Percentiles rank a stretch among this genome's conserved stretches.
phyloP scores from a whole-genome alignment of 495 filamentous ascomycete species.

The Trichodelitschia bisporula region DNA sequence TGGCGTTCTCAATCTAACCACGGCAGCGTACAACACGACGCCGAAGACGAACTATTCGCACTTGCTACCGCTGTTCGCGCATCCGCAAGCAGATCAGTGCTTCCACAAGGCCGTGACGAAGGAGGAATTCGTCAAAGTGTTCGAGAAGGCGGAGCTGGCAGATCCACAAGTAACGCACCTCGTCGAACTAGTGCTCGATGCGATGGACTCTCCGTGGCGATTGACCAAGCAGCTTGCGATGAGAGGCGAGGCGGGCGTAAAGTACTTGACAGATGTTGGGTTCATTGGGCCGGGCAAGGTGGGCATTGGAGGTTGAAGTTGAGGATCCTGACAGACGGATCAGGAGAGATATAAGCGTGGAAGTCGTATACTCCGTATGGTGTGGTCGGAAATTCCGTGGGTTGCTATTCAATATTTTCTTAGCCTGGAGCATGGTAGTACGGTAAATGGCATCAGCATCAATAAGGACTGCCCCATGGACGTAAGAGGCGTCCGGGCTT shows the following conservation, averaged over 20 bases:
- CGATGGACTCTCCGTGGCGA: constrained; percentile 15
- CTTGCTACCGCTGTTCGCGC: constrained; percentile 15
- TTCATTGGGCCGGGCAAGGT: constrained; percentile 14
- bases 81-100: constrained; percentile 7
- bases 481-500: too few species aligned
- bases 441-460: too few species aligned
- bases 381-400: too few species aligned
- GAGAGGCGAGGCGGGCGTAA: constrained; percentile 8
- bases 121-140: constrained; percentile 12
- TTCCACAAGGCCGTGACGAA: constrained; percentile 14
- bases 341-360: too few species aligned
- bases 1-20: not conserved
- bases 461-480: too few species aligned
- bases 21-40: constrained; percentile 17
- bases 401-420: too few species aligned
- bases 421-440: too few species aligned
- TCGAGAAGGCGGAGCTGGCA: constrained; percentile 7
- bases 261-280: constrained; percentile 14
- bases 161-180: constrained; percentile 10
- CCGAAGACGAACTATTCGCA: constrained; percentile 13
- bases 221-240: constrained; percentile 9
- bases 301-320: too few species aligned
- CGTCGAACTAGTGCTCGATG: constrained; percentile 15
- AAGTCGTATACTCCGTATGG: too few species aligned
- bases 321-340: too few species aligned